Conservation (phyloP, 2,329 filamentous ascomycete species). For the Phyllosticta citrichinensis region DNA sequence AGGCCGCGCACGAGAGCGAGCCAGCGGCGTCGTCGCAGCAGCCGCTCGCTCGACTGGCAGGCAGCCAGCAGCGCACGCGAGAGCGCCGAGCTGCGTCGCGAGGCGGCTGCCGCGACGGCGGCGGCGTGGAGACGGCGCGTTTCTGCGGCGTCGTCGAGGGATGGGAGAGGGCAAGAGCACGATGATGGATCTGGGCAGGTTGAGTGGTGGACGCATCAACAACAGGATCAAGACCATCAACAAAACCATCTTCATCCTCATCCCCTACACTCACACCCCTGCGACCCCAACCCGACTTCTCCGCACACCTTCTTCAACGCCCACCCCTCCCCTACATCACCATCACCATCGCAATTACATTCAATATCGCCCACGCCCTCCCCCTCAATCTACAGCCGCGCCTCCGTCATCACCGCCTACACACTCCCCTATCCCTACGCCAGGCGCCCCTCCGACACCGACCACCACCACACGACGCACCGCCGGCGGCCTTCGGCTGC, state of each 20-base stretch:
- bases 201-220: too few species aligned
- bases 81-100: too few species aligned
- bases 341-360: not conserved
- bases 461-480: too few species aligned
- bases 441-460: too few species aligned
- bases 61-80: too few species aligned
- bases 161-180: too few species aligned
- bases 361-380: too few species aligned
- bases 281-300: not conserved
- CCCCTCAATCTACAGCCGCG: not conserved
- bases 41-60: not conserved
- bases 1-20: not conserved
- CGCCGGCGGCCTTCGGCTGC: not conserved
- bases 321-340: not conserved
- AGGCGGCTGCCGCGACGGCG: not conserved
- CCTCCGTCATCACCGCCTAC: not conserved
- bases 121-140: not conserved
- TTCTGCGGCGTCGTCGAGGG: too few species aligned
- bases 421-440: too few species aligned
- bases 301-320: not conserved
- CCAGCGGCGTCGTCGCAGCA: not conserved
- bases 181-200: too few species aligned
- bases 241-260: not conserved
- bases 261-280: not conserved
- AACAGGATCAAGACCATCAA: too few species aligned